A percentile compares a stretch with the other conserved stretches of the same genome.
phyloP scores from a whole-genome alignment of 495 filamentous ascomycete genomes.

The Penicillium silybi region DNA sequence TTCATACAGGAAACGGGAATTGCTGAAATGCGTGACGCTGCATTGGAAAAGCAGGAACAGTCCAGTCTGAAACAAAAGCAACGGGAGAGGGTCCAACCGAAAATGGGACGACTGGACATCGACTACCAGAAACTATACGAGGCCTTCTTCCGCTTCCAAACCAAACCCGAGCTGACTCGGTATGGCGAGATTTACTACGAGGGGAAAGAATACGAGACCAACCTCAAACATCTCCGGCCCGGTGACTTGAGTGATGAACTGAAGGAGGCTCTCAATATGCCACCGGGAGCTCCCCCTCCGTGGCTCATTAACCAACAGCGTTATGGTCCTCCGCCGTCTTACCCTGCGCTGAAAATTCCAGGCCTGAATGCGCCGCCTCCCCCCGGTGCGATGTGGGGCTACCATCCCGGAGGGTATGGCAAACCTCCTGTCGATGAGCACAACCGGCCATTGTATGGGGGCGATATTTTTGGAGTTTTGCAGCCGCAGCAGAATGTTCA shows the following conservation, averaged over 20 bases:
- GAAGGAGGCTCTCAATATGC: conserved; percentile 90
- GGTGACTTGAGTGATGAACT: conserved; percentile 88
- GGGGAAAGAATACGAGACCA: conserved; percentile 97
- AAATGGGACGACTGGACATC: conserved; percentile 96
- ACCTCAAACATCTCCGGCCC: conserved; percentile 81
- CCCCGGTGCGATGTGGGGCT: conserved; percentile 92
- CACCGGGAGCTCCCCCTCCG: conserved; percentile 87
- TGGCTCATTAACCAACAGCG: conserved; percentile 98
- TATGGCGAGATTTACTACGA: conserved; percentile 99
- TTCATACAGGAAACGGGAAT: conserved; percentile 98
- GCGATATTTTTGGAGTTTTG: conserved; percentile 86
- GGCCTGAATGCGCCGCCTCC: conserved; percentile 94
- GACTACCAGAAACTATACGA: conserved; percentile 98
- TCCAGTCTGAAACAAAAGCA: conserved; percentile 91
- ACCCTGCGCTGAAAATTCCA: conserved; percentile 87
- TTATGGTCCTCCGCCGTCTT: conserved; percentile 87
- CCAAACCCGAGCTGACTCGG: conserved; percentile 86
- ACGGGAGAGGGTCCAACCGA: conserved; percentile 87
- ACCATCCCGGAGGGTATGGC: conserved; percentile 91
- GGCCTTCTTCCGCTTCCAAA: conserved; percentile 96
- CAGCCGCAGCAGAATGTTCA: conserved; percentile 58
- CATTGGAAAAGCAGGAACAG: conserved; percentile 90
- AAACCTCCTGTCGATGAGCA: conserved; percentile 93
- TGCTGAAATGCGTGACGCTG: conserved; percentile 94
- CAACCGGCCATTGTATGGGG: conserved; percentile 84